These are phyloP conservation scores for Suhomyces sp. DNA, from an alignment of 805 yeast genomes.

Conservation along the genomic window DNA sequence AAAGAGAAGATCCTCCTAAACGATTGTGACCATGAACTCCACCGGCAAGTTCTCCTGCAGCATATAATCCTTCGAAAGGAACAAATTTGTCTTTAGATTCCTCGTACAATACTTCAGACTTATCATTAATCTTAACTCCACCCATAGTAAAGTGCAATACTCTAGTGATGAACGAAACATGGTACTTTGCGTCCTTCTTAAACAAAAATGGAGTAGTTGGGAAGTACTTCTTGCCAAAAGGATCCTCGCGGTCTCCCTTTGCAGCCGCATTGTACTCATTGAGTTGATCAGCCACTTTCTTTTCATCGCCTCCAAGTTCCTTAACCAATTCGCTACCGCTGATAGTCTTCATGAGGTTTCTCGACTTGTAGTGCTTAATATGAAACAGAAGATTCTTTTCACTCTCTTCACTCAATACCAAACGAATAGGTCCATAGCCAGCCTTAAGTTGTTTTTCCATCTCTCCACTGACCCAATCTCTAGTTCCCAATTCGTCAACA, in stretches of 20 bases:
- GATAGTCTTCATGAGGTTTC: constrained; percentile 52
- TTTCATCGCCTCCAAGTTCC: constrained; percentile 36
- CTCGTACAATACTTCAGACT: constrained; percentile 39
- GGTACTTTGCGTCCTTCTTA: constrained; percentile 35
- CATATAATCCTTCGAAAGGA: constrained; percentile 38
- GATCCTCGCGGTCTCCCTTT: constrained; percentile 36
- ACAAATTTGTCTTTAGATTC: constrained; percentile 18
- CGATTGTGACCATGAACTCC: constrained; percentile 48
- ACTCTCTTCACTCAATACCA: constrained; percentile 48
- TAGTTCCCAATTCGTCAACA: constrained; percentile 58
- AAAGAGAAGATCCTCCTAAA: constrained; percentile 43
- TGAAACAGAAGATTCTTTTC: constrained; percentile 49
- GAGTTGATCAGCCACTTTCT: constrained; percentile 32
- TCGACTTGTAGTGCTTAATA: constrained; percentile 54
- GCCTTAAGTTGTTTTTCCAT: constrained; percentile 44
- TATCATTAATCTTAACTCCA: constrained; percentile 56
- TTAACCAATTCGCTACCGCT: constrained; percentile 44
- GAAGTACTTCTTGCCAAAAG: constrained; percentile 48
- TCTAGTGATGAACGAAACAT: constrained; percentile 54
- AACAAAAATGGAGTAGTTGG: constrained; percentile 47
- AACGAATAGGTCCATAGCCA: constrained; percentile 48
- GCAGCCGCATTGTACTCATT: constrained; percentile 43
- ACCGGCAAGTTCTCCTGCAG: constrained; percentile 48
- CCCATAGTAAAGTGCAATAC: constrained; percentile 72
- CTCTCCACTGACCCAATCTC: constrained; percentile 60